Conservation (phyloP, 176 grass and related monocot species). For the Carex pumila region DNA sequence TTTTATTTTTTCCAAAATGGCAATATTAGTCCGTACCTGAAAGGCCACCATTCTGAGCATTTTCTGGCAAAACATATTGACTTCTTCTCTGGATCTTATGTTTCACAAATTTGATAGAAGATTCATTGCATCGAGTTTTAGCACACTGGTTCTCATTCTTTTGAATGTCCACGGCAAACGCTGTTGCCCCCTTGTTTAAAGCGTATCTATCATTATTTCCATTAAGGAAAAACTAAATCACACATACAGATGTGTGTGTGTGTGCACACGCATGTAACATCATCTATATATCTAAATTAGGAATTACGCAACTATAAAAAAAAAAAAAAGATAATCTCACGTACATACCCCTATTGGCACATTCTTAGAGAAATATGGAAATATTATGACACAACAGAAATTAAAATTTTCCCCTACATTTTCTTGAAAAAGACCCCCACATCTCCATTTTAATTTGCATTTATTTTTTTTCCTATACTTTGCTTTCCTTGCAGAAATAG, state of each 20-base stretch:
- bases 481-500: background rate
- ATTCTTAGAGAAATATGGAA: background rate
- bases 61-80: slow-evolving; percentile 28
- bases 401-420: background rate
- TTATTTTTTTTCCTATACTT: background rate
- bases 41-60: slow-evolving; percentile 23
- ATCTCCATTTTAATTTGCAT: background rate
- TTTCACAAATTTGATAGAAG: slow-evolving; percentile 45
- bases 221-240: slow-evolving; percentile 48
- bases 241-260: background rate
- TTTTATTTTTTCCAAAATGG: background rate
- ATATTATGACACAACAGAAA: background rate
- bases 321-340: background rate
- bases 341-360: background rate
- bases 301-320: background rate
- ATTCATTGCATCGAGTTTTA: slow-evolving; percentile 27
- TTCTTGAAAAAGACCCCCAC: background rate
- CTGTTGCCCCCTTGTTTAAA: slow-evolving; percentile 62
- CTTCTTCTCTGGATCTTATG: slow-evolving; percentile 52
- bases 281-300: background rate
- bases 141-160: slow-evolving; percentile 24
- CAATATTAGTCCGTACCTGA: background rate
- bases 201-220: slow-evolving; percentile 60
- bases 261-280: background rate
- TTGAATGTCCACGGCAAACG: slow-evolving; percentile 58